Evolutionary conservation across 2,329 filamentous ascomycete species (phyloP), one percentile per base, ranked within the genome.

Genomic region (Bipolaris victoriae): DNA sequence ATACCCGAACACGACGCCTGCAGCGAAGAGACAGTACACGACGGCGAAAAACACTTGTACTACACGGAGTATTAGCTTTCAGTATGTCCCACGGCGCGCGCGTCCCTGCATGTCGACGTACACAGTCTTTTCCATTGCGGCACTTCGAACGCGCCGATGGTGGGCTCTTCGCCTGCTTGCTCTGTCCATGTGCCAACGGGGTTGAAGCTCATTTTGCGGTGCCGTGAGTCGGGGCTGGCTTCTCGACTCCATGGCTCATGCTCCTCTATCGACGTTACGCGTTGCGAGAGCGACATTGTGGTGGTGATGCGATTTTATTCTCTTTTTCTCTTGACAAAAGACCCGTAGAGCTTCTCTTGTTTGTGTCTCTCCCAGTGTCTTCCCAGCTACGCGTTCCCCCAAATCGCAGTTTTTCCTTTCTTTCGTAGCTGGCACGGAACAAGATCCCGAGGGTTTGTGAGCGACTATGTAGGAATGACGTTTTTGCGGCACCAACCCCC

Each of bases 11-110:
- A 78, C 76, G 49, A 77, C 70, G 9, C 76, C 93, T 4, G 92
- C 88, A 6, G 90, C 87, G 58, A 96, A 82, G 35, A 93, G 83
- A 75, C 90, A 94, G 72, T 90, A 90, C 10, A 90, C 66, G 1
- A 91, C 86, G 5, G 88, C 89, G 45, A 85, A 79, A 39, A 78
- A 77, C n/a, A 93, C 85, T 77, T 94, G 90, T 15, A 84, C 88
- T 91, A 66, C 55, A 33, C 18, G 24, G 37, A 24, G 37, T 6
- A 37, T 74, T 55, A 74, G 67, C 58, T 51, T 15, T 24, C 13
- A 9, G 39, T 29, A 7, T 39, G 22, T 18, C 13, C 9, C 10
- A 7, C 20, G 7, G 31, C 22, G 20, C 26, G n/a, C 15, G 18
- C 9, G 10, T 13, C 5, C 15, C 16, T 5, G 10, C 7, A 13